Base-by-base conservation (phyloP, 2,329 filamentous ascomycete genomes). In the Tympanopsis confertula region DNA sequence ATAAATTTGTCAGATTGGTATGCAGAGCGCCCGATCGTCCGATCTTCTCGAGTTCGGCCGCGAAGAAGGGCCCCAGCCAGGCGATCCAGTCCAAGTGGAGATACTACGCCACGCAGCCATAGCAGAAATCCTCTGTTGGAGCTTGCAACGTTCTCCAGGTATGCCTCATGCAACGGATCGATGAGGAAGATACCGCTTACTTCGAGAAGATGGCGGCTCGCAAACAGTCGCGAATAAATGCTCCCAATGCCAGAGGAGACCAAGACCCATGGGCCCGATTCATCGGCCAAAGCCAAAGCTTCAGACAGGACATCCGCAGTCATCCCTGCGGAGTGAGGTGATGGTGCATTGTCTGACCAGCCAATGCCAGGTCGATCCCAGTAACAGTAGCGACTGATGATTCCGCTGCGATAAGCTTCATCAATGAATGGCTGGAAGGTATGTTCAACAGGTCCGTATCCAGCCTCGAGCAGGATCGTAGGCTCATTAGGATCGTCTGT, bases 251-350 rank as follows among this genome's bases (percentile, higher is more conserved):
- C 89, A 3, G 87, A 84, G 35, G 85, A 87, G 24, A 87, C 81
- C 4, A 95, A 66, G 19, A 98, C 71, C 82, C 85, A 98, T 1
- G 91, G 89, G 0, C 89, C 88, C 35, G 78, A 69, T 60, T 96
- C 91, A 19, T 81, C 87, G 3, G 83, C 77, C 29, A 76, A 68
- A 2, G 82, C 79, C 4, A 98, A 71, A 3, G 87, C 86, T 61
- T 96, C 88, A 32, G 86, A 88, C 19, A 96, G 66, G 0, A 80
- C 86, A 51, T 94, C 87, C 4, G 85, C 80, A n/a, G 84, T 82
- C 74, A 95, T 94, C 32, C 88, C 87, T 4, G 86, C 89, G 4
- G 86, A 94, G 49, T 94, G 80, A 0, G 91, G 91, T 4, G 88
- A 95, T 2, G 91, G 91, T 0, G 89, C 87, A 39, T 91, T 89